Evolutionary conservation across 495 filamentous ascomycete species (phyloP).

Genomic region (Chaetomium cochliodes): DNA sequence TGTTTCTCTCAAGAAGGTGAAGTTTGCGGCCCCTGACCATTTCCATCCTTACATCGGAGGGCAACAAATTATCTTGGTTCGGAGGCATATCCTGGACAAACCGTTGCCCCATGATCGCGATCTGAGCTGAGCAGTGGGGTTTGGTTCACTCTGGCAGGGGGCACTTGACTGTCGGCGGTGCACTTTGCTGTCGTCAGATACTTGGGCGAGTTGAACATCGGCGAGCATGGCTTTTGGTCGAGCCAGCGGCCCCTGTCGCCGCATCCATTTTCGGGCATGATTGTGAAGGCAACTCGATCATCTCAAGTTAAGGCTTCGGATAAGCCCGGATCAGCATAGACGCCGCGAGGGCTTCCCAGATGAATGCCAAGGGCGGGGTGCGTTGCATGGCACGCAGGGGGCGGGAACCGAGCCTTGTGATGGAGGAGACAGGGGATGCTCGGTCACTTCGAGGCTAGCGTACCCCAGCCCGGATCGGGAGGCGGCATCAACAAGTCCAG

Average conservation of each 20-base stretch:
- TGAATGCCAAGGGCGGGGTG: constrained; percentile 14
- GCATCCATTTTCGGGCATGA: neutral
- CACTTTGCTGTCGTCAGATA: no score
- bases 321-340: constrained; percentile 5
- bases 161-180: neutral
- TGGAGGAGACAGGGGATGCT: constrained; percentile 3
- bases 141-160: neutral
- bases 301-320: neutral
- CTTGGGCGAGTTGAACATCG: no score
- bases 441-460: neutral
- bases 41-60: constrained; percentile 5
- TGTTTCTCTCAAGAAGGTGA: neutral
- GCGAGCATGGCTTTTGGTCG: no score
- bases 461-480: neutral
- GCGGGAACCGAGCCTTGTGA: constrained; percentile 2
- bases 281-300: neutral
- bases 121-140: constrained; percentile 4
- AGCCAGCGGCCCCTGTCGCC: no score
- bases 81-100: neutral
- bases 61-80: neutral
- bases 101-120: constrained; percentile 10
- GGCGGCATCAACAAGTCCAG: neutral
- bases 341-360: neutral
- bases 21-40: neutral
- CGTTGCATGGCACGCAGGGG: constrained; percentile 10